These are phyloP conservation scores for Fusarium sp. DNA, from an alignment of 2,329 filamentous ascomycete genomes.

Conservation along the genomic window DNA sequence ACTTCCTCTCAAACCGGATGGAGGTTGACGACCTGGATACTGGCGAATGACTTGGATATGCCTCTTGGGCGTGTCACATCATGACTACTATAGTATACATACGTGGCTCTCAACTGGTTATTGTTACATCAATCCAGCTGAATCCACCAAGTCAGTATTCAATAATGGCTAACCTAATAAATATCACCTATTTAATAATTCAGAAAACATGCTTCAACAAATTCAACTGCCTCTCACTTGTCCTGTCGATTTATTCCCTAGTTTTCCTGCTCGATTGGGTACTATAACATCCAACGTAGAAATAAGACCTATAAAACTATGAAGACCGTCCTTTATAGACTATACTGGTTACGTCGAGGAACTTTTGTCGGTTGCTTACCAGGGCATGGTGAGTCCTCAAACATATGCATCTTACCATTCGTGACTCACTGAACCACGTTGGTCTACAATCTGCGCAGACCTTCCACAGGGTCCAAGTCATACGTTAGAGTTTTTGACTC, in stretches of 20 bases:
- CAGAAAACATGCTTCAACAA: not conserved
- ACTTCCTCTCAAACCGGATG: not conserved
- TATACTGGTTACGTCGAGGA: not conserved
- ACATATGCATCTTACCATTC: not conserved
- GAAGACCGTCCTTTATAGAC: not conserved
- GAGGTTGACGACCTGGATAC: conserved; percentile 29
- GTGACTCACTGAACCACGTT: conserved; percentile 15
- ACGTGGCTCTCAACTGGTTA: not conserved
- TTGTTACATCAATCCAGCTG: not conserved
- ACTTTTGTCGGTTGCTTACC: conserved; percentile 15
- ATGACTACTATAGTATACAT: not conserved
- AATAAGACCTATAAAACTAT: not conserved
- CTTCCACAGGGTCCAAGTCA: not conserved
- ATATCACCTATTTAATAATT: conserved; percentile 7
- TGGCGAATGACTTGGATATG: conserved; percentile 27
- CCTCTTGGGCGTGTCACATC: conserved; percentile 1
- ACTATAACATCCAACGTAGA: not conserved
- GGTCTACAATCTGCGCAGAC: not conserved
- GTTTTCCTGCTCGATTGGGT: too few species aligned
- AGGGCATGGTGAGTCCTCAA: not conserved
- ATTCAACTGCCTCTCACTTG: not conserved
- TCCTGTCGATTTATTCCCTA: not conserved
- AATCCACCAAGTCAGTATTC: not conserved
- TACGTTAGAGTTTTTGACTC: not conserved
- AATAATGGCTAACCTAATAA: conserved; percentile 21